Percentiles rank a stretch among this genome's conserved stretches.
phyloP scores from a whole-genome alignment of 306 rosid species.

The Castanea mollissima region DNA sequence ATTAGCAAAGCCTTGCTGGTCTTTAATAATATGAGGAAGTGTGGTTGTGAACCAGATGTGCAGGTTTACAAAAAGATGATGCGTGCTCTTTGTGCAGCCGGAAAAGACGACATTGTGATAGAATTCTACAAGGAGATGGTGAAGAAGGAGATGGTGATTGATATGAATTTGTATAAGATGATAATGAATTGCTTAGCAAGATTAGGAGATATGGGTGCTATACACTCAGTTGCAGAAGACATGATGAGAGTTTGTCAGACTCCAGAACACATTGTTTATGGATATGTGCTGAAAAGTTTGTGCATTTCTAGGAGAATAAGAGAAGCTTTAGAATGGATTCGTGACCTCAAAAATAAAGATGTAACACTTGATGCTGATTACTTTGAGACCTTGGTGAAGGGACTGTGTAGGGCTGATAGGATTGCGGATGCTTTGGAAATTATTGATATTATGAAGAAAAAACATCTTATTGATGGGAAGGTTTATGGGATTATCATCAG shows the following conservation, averaged over 20 bases:
- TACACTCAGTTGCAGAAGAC: slow-evolving; percentile 59
- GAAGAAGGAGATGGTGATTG: slow-evolving; percentile 53
- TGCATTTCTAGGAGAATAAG: slow-evolving; percentile 67
- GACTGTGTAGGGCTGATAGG: slow-evolving; percentile 68
- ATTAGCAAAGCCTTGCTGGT: slow-evolving; percentile 58
- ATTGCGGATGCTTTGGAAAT: slow-evolving; percentile 69
- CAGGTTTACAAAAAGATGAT: slow-evolving; percentile 55
- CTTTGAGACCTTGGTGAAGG: slow-evolving; percentile 69
- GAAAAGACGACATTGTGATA: slow-evolving; percentile 71
- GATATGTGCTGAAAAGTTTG: slow-evolving; percentile 61
- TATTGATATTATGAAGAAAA: slow-evolving; percentile 64
- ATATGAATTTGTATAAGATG: slow-evolving; percentile 44
- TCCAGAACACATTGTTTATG: slow-evolving; percentile 42
- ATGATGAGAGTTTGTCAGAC: slow-evolving; percentile 53
- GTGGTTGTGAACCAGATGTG: slow-evolving; percentile 64
- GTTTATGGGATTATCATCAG: slow-evolving; percentile 56
- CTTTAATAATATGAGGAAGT: slow-evolving; percentile 56
- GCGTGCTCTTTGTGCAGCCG: slow-evolving; percentile 53
- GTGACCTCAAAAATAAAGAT: slow-evolving; percentile 66
- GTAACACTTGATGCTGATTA: slow-evolving; percentile 47
- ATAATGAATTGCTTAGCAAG: slow-evolving; percentile 59
- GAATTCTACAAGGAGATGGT: slow-evolving; percentile 84
- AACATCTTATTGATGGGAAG: slow-evolving; percentile 43
- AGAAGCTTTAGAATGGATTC: slow-evolving; percentile 76
- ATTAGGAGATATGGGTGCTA: slow-evolving; percentile 57